Base-by-base conservation (phyloP, 495 filamentous ascomycete species). In the Daldinia decipiens region DNA sequence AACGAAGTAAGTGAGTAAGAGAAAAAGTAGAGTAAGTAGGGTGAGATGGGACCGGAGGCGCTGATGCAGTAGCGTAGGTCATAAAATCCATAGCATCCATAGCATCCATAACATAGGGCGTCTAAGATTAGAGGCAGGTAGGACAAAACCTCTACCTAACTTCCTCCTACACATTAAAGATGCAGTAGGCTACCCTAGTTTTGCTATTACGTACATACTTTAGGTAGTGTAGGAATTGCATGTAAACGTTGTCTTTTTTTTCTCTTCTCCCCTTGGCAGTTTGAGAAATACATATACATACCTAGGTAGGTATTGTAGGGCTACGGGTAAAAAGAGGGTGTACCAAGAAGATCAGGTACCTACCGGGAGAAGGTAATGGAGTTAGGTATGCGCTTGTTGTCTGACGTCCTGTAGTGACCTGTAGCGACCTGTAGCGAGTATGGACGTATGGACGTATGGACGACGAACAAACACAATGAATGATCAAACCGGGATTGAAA, bases 1-100 rank as follows among this genome's bases (percentile, higher is more conserved):
- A 24, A 19, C 15, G 13, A 13, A 9, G 43, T 27, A 39, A 34
- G n/a, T 53, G 50, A 54, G 19, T 8, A 17, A 17, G 27, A 59
- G 31, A 59, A 60, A 60, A 31, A 47, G 21, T 31, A 11, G 59
- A 51, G 54, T 50, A 52, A 51, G 54, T 50, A 52, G 47, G 51
- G 62, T 62, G 59, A 66, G 68, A 66, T 59, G 57, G 58, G 54
- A 53, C 38, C 60, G 39, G 61, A 53, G 47, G 54, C 43, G 43
- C 68, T 72, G 62, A 71, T 67, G 68, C 59, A 72, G 59, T 60
- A 64, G 63, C 32, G 64, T 55, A 39, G 26, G 40, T 54, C 55
- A 62, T 55, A 47, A 50, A 54, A 36, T 36, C 34, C 34, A 34
- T 34, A 34, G 31, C 31, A 36, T 36, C 32, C 32, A 31, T 31